Base-by-base conservation (phyloP, 495 filamentous ascomycete species). In the Cercophora scortea region DNA sequence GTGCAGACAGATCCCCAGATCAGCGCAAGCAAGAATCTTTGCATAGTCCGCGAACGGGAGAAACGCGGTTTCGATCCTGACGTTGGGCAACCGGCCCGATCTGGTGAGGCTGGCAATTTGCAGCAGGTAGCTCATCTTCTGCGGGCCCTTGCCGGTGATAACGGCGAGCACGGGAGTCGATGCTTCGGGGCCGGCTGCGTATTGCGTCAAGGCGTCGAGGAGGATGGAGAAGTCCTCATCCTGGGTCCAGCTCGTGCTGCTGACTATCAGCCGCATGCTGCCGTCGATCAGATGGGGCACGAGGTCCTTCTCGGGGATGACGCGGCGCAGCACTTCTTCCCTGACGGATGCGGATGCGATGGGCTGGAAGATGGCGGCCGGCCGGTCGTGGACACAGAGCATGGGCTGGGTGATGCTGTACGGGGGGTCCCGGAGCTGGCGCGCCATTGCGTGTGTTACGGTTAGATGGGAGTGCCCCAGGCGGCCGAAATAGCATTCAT, bases 201-300 rank as follows among this genome's bases (percentile, higher is more conserved):
- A 96, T 15, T 67, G 67, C 17, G 84, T 76, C 8, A 98, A 74
- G 1, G 90, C 91, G 32, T 89, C 80, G n/a, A 98, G 88, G 6
- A 98, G 77, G 41, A 96, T 65, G 3, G 80, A 83, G 62, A 98
- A 96, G 69, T 98, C 93, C 69, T 98, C 93, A 65, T 98, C 93
- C 0, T 89, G 79, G 2, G 94, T 98, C 93, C 93, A 98, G 19
- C 88, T 94, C 0, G 93, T 98, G 36, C 88, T 88, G 71, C 89
- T 95, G 39, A 96, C 86, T 0, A 98, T 64, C 6, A 97, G 75
- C 42, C 71, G 80, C 39, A 76, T 79, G 4, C 68, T 68, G 1
- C 83, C 82, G 8, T 65, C 57, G 17, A 81, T 49, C 11, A 96
- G 71, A 40, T 71, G 61, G 1, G 73, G 61, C n/a, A 80, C 76